Evolutionary conservation across 2,329 filamentous ascomycete genomes (phyloP).

Genomic region (Cercospora sp.): DNA sequence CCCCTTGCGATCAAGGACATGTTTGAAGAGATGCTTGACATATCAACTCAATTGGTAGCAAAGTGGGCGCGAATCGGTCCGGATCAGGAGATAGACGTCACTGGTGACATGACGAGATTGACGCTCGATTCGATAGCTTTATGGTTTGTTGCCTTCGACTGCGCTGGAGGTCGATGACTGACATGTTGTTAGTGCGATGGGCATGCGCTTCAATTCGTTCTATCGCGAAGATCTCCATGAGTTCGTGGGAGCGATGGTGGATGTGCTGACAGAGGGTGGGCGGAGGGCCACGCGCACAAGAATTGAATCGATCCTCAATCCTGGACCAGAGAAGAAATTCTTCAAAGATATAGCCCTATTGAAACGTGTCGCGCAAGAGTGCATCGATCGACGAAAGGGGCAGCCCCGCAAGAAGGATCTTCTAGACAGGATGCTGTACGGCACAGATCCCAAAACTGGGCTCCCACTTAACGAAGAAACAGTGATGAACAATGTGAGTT

Average conservation of each 20-base stretch:
- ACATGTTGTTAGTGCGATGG: slow-evolving; percentile 30
- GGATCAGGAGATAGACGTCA: slow-evolving; percentile 57
- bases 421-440: slow-evolving; percentile 68
- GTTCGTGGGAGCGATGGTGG: slow-evolving; percentile 61
- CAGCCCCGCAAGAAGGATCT: slow-evolving; percentile 63
- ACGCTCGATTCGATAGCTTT: slow-evolving; percentile 72
- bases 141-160: neutral
- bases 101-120: slow-evolving; percentile 70
- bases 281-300: slow-evolving; percentile 45
- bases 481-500: slow-evolving; percentile 59
- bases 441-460: slow-evolving; percentile 63
- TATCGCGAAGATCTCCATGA: slow-evolving; percentile 67
- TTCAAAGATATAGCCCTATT: slow-evolving; percentile 60
- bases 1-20: slow-evolving; percentile 66
- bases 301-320: slow-evolving; percentile 14
- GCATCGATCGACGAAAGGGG: slow-evolving; percentile 65
- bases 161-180: neutral
- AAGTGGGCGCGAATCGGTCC: slow-evolving; percentile 52
- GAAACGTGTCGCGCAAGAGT: slow-evolving; percentile 60
- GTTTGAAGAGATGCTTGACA: slow-evolving; percentile 51
- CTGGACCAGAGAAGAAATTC: slow-evolving; percentile 44
- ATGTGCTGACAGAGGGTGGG: slow-evolving; percentile 54
- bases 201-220: slow-evolving; percentile 68
- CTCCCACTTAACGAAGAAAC: slow-evolving; percentile 61
- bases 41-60: slow-evolving; percentile 37